Percentiles rank a stretch among this genome's conserved stretches.
Conservation (phyloP, 228 moss, liverwort and hornwort genomes). For the Sphagnum fallax region DNA sequence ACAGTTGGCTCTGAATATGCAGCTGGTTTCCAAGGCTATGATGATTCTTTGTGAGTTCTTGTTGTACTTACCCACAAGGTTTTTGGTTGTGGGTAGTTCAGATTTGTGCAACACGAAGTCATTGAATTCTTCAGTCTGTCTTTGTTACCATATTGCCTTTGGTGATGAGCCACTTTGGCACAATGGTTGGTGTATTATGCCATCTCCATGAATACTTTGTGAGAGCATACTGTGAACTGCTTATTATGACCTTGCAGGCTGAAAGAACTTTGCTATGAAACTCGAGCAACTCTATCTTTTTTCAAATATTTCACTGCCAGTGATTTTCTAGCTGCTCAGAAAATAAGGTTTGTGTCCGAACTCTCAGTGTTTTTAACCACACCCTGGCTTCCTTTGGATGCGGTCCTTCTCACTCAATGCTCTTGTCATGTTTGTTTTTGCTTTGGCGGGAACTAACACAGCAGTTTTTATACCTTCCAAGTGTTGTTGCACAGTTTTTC, state of each 20-base stretch:
- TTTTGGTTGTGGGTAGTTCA: neutral
- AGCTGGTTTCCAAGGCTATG: slow-evolving; percentile 51
- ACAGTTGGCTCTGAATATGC: slow-evolving; percentile 64
- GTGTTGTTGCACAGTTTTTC: neutral
- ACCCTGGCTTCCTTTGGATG: neutral
- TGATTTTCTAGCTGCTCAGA: slow-evolving; percentile 63
- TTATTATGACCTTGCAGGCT: slow-evolving; percentile 30
- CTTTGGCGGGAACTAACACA: neutral
- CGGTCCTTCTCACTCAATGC: neutral
- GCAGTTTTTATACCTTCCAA: neutral
- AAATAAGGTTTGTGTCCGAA: slow-evolving; percentile 40
- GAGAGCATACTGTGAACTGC: too few species aligned
- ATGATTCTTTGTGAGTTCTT: slow-evolving; percentile 42
- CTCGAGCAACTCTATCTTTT: slow-evolving; percentile 45
- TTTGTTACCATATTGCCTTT: too few species aligned
- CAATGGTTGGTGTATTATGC: too few species aligned
- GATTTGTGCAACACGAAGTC: neutral
- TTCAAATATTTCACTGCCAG: slow-evolving; percentile 43
- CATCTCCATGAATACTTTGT: too few species aligned
- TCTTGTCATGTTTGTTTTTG: too few species aligned
- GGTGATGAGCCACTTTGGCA: too few species aligned
- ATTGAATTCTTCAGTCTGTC: too few species aligned
- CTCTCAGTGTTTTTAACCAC: neutral
- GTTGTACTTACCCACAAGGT: neutral
- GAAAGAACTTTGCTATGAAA: slow-evolving; percentile 47